Base-by-base conservation (phyloP, 352 stramenopile genomes). In the Halophytophthora polymorphica region DNA sequence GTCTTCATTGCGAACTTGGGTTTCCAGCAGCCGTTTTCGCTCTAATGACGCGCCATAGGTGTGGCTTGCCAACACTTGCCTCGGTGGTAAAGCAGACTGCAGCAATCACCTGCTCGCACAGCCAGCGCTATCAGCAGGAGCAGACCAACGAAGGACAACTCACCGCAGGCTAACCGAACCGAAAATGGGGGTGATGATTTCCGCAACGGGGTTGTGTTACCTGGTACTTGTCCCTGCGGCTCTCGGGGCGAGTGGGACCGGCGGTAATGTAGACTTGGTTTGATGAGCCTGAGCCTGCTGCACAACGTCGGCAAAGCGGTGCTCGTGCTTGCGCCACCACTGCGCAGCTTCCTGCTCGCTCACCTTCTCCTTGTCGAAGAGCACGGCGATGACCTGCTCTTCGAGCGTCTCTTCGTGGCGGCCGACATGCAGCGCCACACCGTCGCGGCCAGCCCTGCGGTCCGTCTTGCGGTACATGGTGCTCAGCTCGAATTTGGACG, bases 391-490 rank as follows among this genome's bases (percentile, higher is more conserved):
- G 35, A 90, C 80, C 51, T 91, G 66, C 57, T 91, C 81, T 33
- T 90, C 77, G 17, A 82, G 69, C 19, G 69, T 93, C 67, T 93
- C 80, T 47, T 93, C 83, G 36, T 75, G 69, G 19, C 80, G 58
- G 1, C 80, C 83, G 56, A 93, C 84, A 43, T 88, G 79, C 47
- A 91, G 50, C 18, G 83, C 78, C 14, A 93, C 63, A 31, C 83
- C 83, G 33, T 93, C 83, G 45, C 80, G 71, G 29, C 65, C 55
- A n/a, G 83, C 83, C 52, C 79, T 81, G 35, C 75, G 76, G 58
- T 93, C 83, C 1, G 78, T 93, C 59, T 91, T 91, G 46, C 83
- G 78, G 71, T 93, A 93, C 80, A 93, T 93, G 3, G 83, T 77
- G 39, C 69, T 90, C 33, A 93, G 59, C 48, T 88, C 83, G 46